Base-by-base conservation (phyloP, 1,284 basidiomycete genomes). In the Trichosporon sp. region DNA sequence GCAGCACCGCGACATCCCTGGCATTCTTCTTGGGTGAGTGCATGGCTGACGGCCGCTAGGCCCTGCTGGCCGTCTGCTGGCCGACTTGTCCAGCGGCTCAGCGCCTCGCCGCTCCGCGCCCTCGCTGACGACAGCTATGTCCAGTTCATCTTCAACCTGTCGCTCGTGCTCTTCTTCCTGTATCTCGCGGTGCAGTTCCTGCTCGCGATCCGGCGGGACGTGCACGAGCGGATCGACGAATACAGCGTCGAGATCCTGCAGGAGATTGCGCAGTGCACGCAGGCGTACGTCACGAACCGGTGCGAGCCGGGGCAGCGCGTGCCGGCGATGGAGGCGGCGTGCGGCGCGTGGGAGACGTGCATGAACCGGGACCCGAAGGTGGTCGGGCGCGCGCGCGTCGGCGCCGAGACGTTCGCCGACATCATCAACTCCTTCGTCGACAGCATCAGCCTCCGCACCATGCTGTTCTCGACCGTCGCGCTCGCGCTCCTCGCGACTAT, bases 381-480 rank as follows among this genome's bases (percentile, higher is more conserved):
- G 42, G 89, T 97, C 25, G 94, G 94, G 0, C 90, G 93, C 64
- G 92, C 94, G 67, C 89, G 89, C 73, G 91, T 98, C 74, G 90
- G 92, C 60, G 95, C 96, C 66, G 94, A 98, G 85, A 90, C 96
- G 63, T 91, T 98, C 81, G 96, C 93, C 63, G 95, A 97, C 76
- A 92, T 98, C 44, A 89, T 98, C 75, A 97, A 98, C 81, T 90
- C 92, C 8, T 99, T 99, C 80, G 92, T 98, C 32, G 96, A 98
- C 79, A 91, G 92, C 56, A 95, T 98, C 80, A 95, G 91, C 81
- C 98, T 94, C 93, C 97, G 96, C 85, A 95, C 93, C 18, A 86
- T 98, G 85, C 93, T 92, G 73, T 94, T 94, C 84, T 89, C 90
- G 13, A 81, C 94, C 76, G 88, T 89, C 71, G 92, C 92, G 34